Evolutionary conservation across 2,329 filamentous ascomycete genomes (phyloP).

Genomic region (Colletotrichum aenigma): DNA sequence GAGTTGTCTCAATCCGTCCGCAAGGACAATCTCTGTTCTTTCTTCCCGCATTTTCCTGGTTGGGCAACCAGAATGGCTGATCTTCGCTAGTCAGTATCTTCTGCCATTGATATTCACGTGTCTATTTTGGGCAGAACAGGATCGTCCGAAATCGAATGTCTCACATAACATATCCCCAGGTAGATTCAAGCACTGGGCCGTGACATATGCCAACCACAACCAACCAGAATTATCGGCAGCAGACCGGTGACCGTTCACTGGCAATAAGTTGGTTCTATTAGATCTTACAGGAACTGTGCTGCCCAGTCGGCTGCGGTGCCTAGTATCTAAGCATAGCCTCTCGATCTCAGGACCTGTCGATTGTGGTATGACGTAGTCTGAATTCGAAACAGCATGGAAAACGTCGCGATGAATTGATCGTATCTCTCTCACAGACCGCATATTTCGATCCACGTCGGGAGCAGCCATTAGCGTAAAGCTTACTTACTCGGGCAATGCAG

Average conservation of each 20-base stretch:
- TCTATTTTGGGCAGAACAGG: neutral
- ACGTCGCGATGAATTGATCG: neutral
- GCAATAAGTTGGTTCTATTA: no score
- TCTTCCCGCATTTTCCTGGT: neutral
- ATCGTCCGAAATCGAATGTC: neutral
- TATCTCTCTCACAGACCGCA: no score
- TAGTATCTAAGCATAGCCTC: neutral
- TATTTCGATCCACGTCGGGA: no score
- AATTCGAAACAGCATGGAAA: neutral
- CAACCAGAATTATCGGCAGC: neutral
- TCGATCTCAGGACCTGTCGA: neutral
- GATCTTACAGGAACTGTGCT: no score
- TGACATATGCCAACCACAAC: rapidly evolving
- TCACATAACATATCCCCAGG: neutral
- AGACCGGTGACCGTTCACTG: neutral
- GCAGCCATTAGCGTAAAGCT: neutral
- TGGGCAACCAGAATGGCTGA: neutral
- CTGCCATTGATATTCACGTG: neutral
- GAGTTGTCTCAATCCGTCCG: neutral
- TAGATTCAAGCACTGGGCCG: no score
- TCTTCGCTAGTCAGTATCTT: neutral
- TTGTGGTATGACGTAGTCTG: neutral
- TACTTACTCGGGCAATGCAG: neutral
- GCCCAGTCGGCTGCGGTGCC: neutral
- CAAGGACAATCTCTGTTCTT: neutral